Evolutionary conservation across 148 eudicot species (phyloP).

Genomic region (Rhododendron ovatum): DNA sequence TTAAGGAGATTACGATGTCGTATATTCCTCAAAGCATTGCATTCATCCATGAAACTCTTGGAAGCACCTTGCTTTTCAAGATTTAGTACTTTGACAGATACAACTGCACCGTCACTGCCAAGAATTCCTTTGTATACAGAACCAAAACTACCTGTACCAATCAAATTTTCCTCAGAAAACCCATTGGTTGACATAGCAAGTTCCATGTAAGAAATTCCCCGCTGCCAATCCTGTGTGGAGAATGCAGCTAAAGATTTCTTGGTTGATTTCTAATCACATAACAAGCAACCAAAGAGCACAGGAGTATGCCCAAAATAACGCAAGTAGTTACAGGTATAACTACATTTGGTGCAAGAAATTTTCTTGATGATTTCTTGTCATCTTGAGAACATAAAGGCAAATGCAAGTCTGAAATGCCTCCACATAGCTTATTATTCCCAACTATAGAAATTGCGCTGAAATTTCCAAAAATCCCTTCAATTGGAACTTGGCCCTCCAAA

Average conservation of each 20-base stretch:
- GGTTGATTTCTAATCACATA: not conserved
- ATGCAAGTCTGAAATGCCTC: slow-evolving; percentile 27
- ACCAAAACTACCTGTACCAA: slow-evolving; percentile 25
- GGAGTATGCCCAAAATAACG: not conserved
- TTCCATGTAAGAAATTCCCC: too few relatives aligned
- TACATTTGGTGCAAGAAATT: not conserved
- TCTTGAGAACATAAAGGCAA: slow-evolving; percentile 26
- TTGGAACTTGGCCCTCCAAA: slow-evolving; percentile 38
- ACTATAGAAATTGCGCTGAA: slow-evolving; percentile 17
- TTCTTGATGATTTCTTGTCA: not conserved
- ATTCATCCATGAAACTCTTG: slow-evolving; percentile 20
- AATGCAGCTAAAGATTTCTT: not conserved
- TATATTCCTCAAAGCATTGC: slow-evolving; percentile 10
- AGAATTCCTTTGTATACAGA: slow-evolving; percentile 28
- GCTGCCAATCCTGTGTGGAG: not conserved
- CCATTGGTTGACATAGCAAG: too few relatives aligned
- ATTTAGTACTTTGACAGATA: slow-evolving; percentile 28
- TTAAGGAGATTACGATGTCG: slow-evolving; percentile 18
- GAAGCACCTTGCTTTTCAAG: slow-evolving; percentile 23
- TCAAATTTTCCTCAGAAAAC: slow-evolving; percentile 12
- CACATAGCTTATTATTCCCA: slow-evolving; percentile 34
- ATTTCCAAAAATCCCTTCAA: slow-evolving; percentile 30
- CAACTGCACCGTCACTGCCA: not conserved
- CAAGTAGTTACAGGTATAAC: not conserved
- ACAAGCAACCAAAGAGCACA: slow-evolving; percentile 5